Evolutionary conservation across 2,329 filamentous ascomycete genomes (phyloP).

Genomic region (Tolypocladium capitatum): DNA sequence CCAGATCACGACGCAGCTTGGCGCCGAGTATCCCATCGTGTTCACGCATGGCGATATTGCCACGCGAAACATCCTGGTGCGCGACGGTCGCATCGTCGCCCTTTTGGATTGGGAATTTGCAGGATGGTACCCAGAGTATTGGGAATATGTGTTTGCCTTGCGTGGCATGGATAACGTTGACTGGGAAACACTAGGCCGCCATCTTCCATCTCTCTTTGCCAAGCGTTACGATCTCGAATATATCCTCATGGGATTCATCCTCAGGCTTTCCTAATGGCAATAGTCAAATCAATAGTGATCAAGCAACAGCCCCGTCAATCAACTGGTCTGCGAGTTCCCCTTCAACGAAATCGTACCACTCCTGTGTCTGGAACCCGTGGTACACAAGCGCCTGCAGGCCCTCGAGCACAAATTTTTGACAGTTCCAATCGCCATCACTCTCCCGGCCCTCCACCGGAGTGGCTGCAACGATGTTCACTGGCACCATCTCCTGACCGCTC

Average conservation of each 20-base stretch:
- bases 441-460: no score
- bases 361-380: no score
- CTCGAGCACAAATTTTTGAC: no score
- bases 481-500: no score
- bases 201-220: conserved; percentile 3
- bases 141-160: conserved; percentile 4
- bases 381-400: no score
- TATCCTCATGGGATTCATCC: conserved; percentile 4
- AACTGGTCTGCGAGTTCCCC: no score
- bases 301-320: no score
- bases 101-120: conserved; percentile 4
- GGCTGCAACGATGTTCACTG: no score
- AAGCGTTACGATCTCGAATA: conserved; percentile 6
- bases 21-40: conserved; percentile 5
- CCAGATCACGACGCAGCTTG: no score
- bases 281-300: no score
- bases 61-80: conserved; percentile 4
- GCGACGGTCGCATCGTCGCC: conserved; percentile 2
- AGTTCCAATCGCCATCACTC: no score
- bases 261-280: neutral
- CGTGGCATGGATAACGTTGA: conserved; percentile 5
- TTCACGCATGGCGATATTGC: conserved; percentile 5
- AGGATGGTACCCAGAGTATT: conserved; percentile 1
- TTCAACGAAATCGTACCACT: no score
- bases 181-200: conserved; percentile 3